These are phyloP conservation scores for Saitozyma sp. DNA, from an alignment of 768 basidiomycete species.

Conservation along the genomic window DNA sequence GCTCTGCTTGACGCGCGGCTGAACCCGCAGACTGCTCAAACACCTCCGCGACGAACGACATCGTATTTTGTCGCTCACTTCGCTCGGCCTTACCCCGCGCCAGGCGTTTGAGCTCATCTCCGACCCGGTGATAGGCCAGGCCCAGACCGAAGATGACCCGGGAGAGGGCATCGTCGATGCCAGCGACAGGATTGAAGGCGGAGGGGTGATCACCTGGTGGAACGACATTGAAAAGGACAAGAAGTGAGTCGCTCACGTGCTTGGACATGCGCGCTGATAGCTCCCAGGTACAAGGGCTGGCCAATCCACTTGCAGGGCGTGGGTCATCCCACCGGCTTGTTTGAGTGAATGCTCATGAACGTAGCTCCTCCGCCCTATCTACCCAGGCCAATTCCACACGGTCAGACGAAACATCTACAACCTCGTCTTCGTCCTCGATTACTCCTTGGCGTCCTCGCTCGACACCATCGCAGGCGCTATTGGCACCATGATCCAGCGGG, in stretches of 20 bases:
- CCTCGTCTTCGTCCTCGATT: constrained; percentile 74
- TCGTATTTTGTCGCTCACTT: constrained; percentile 62
- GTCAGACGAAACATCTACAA: constrained; percentile 80
- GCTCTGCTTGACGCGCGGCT: too few relatives aligned
- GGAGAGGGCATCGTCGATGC: constrained; percentile 84
- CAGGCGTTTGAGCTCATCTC: constrained; percentile 75
- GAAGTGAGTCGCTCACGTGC: constrained; percentile 8
- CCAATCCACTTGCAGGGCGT: constrained; percentile 21
- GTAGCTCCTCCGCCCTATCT: constrained; percentile 73
- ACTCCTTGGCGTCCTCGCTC: constrained; percentile 65
- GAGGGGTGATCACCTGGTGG: constrained; percentile 74
- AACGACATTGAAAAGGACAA: constrained; percentile 86
- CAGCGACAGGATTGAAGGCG: constrained; percentile 79
- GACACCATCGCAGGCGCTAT: constrained; percentile 67
- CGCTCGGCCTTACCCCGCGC: constrained; percentile 59
- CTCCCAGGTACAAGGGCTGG: constrained; percentile 53
- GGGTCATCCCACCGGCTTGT: constrained; percentile 8
- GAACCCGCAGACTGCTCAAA: constrained; percentile 57
- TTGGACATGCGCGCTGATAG: too few relatives aligned
- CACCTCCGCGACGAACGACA: constrained; percentile 70
- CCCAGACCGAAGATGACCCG: constrained; percentile 59
- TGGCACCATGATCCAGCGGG: constrained; percentile 68
- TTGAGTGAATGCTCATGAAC: constrained; percentile 4
- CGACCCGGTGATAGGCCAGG: constrained; percentile 61
- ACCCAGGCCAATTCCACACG: constrained; percentile 75